A percentile compares a stretch with the other conserved stretches of the same genome.
Conservation (phyloP, 768 basidiomycete species). For the Lanmaoa rubissima region DNA sequence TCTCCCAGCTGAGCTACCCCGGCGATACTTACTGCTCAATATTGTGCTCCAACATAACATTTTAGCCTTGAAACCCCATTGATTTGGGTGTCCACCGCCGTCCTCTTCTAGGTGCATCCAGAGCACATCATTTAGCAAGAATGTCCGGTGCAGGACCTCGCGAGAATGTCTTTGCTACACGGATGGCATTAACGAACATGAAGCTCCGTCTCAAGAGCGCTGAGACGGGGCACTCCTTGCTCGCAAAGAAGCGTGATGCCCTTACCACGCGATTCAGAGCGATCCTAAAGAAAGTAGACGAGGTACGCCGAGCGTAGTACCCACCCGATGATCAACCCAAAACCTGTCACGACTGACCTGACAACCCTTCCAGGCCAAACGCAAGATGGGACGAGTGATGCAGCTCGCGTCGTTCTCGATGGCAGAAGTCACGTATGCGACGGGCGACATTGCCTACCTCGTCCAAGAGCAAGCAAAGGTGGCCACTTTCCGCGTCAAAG, state of each 20-base stretch:
- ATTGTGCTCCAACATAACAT: background rate
- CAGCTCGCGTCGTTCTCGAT: slow-evolving; percentile 98
- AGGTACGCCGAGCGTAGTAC: slow-evolving; percentile 50
- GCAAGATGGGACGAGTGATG: slow-evolving; percentile 99
- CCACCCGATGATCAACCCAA: too few relatives aligned
- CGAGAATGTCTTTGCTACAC: slow-evolving; percentile 94
- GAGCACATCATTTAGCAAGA: slow-evolving; percentile 12
- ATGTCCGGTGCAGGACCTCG: slow-evolving; percentile 92
- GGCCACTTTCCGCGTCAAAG: slow-evolving; percentile 90
- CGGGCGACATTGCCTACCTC: slow-evolving; percentile 95
- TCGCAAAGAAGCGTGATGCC: slow-evolving; percentile 98
- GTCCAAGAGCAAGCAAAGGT: slow-evolving; percentile 94
- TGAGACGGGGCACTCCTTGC: slow-evolving; percentile 90
- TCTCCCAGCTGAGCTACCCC: slow-evolving; percentile 76
- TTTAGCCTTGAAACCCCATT: background rate
- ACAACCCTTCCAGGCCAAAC: slow-evolving; percentile 73
- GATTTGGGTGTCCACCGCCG: background rate
- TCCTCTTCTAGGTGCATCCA: background rate
- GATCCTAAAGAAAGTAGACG: slow-evolving; percentile 96
- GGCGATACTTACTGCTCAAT: slow-evolving; percentile 23
- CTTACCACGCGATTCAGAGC: slow-evolving; percentile 91
- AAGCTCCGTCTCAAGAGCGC: slow-evolving; percentile 88
- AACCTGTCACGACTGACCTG: slow-evolving; percentile 6
- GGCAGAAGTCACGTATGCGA: slow-evolving; percentile 97
- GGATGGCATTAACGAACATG: slow-evolving; percentile 95